Evolutionary conservation across 2,329 filamentous ascomycete genomes (phyloP).

Genomic region (Fusarium palustre): DNA sequence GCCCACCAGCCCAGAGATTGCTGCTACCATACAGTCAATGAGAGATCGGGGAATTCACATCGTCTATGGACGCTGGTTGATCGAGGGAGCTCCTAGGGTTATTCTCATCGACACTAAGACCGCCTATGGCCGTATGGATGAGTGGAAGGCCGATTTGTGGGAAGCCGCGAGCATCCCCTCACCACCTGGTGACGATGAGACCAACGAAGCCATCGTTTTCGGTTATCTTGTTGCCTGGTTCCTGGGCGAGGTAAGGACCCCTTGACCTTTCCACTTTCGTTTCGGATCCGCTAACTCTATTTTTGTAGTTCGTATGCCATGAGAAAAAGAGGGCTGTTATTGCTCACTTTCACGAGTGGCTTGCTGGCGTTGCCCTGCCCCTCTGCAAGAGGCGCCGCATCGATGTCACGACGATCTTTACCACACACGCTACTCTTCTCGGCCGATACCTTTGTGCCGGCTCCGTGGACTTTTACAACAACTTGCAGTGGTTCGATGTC

Average conservation of each 20-base stretch:
- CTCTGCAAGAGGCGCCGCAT: constrained; percentile 94
- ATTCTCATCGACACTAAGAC: constrained; percentile 95
- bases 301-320: constrained; percentile 84
- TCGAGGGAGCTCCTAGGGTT: constrained; percentile 94
- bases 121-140: constrained; percentile 88
- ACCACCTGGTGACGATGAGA: constrained; percentile 90
- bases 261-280: constrained; percentile 7
- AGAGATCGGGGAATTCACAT: constrained; percentile 89
- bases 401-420: constrained; percentile 98
- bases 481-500: constrained; percentile 95
- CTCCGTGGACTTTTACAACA: constrained; percentile 99
- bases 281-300: constrained; percentile 28
- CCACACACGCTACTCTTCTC: constrained; percentile 94
- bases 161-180: constrained; percentile 93
- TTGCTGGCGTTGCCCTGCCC: constrained; percentile 92
- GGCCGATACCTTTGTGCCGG: constrained; percentile 97
- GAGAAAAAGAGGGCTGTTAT: constrained; percentile 93
- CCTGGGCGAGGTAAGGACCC: constrained; percentile 82
- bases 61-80: constrained; percentile 95
- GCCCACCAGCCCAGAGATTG: constrained; percentile 82
- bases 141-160: constrained; percentile 98
- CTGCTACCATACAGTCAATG: constrained; percentile 91
- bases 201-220: constrained; percentile 97
- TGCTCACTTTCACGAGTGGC: constrained; percentile 99
- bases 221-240: constrained; percentile 99